Percentiles rank a stretch among this genome's conserved stretches.
phyloP scores from a whole-genome alignment of 225 moss, liverwort and hornwort species.

The Ulota crispa region DNA sequence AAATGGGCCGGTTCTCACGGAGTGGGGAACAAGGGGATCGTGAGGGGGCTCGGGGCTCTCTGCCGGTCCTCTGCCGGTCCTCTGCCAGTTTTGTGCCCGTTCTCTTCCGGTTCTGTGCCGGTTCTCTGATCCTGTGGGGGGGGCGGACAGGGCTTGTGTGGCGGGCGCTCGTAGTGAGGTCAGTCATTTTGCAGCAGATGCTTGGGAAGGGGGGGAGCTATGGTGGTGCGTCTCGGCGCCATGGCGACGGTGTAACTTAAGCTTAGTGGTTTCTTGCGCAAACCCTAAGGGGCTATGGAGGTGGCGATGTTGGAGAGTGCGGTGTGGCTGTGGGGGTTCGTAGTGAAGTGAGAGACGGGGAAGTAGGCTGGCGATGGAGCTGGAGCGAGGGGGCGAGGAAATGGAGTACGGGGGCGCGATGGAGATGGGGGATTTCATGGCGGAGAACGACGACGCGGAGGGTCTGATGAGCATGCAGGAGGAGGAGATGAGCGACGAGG shows the following conservation, averaged over 20 bases:
- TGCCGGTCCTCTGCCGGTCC: constrained; percentile 1
- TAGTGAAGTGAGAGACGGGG: constrained; percentile 18
- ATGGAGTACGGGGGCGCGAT: constrained; percentile 64
- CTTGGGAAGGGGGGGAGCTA: constrained; percentile 8
- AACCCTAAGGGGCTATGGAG: constrained; percentile 45
- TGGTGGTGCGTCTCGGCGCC: constrained; percentile 24
- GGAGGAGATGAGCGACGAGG: constrained; percentile 82
- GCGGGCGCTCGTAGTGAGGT: neutral
- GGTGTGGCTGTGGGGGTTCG: constrained; percentile 34
- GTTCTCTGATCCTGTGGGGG: constrained; percentile 29
- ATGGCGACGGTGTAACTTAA: neutral
- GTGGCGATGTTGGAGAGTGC: constrained; percentile 33
- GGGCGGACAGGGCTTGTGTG: constrained; percentile 33
- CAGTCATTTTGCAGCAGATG: constrained; percentile 5
- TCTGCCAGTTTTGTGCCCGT: neutral
- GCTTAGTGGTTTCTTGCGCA: neutral
- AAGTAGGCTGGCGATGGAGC: neutral
- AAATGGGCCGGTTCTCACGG: neutral
- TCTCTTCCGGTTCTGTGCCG: neutral
- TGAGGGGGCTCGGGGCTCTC: neutral
- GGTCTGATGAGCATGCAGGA: constrained; percentile 72
- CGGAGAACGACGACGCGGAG: constrained; percentile 70
- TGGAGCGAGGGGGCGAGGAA: constrained; percentile 65
- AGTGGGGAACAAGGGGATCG: rapidly evolving
- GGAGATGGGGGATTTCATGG: constrained; percentile 88